These are phyloP conservation scores for Brassica carinata DNA, from an alignment of 345 rosid genomes.

Conservation along the genomic window DNA sequence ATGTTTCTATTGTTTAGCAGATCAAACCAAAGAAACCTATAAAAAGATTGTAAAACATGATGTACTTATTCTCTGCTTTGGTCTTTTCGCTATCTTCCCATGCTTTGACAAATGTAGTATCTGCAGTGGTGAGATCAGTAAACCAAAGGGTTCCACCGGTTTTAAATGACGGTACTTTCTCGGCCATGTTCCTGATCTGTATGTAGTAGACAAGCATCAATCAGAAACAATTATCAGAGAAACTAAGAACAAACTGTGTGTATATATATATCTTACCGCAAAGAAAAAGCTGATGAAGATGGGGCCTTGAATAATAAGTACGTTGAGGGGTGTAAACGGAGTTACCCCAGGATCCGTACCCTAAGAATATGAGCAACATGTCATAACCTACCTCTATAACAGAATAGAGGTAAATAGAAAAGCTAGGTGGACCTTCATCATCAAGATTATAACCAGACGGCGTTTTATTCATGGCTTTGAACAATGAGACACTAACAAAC, in stretches of 20 bases:
- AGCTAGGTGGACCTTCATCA: too few relatives aligned
- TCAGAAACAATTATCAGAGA: neutral
- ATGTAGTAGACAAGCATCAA: slow-evolving; percentile 17
- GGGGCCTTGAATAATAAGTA: slow-evolving; percentile 67
- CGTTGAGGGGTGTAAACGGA: slow-evolving; percentile 64
- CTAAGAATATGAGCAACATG: neutral
- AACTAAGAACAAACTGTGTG: neutral
- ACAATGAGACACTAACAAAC: slow-evolving; percentile 5
- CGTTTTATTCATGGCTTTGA: neutral
- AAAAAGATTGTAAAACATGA: too few relatives aligned
- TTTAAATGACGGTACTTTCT: slow-evolving; percentile 33
- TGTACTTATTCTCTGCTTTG: too few relatives aligned
- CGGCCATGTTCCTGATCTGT: slow-evolving; percentile 70
- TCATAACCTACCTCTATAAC: too few relatives aligned
- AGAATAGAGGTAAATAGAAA: too few relatives aligned
- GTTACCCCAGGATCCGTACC: slow-evolving; percentile 52
- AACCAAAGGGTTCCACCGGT: slow-evolving; percentile 69
- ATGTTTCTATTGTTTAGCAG: too few relatives aligned
- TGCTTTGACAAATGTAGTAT: slow-evolving; percentile 39
- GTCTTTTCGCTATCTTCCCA: too few relatives aligned
- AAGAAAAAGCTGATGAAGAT: slow-evolving; percentile 66
- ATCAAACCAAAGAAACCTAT: too few relatives aligned
- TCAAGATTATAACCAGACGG: neutral
- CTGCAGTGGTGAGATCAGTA: slow-evolving; percentile 61
- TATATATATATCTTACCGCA: slow-evolving; percentile 51